These are phyloP conservation scores for Pestalotiopsis sp. DNA, from an alignment of 2,329 filamentous ascomycete genomes.

Conservation along the genomic window DNA sequence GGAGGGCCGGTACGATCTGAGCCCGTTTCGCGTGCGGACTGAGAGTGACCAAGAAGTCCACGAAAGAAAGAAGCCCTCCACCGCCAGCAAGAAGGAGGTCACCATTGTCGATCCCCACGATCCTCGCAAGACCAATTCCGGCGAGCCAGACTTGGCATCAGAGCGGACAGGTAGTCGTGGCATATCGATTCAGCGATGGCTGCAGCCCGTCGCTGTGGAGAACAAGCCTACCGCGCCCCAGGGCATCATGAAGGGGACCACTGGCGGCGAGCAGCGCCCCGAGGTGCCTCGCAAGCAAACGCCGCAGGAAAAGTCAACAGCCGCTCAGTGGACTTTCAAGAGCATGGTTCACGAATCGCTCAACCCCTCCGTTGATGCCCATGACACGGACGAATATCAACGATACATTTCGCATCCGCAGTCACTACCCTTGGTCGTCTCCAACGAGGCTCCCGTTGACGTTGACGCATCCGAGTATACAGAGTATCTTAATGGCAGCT, in stretches of 20 bases:
- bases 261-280: slow-evolving; percentile 12
- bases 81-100: slow-evolving; percentile 62
- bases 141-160: slow-evolving; percentile 41
- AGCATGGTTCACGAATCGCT: slow-evolving; percentile 85
- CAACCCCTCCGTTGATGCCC: slow-evolving; percentile 76
- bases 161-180: slow-evolving; percentile 44
- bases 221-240: slow-evolving; percentile 38
- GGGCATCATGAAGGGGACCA: slow-evolving; percentile 61
- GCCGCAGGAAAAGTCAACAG: slow-evolving; percentile 74
- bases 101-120: slow-evolving; percentile 67
- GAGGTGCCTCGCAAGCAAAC: slow-evolving; percentile 54
- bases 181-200: slow-evolving; percentile 63
- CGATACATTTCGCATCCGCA: slow-evolving; percentile 89
- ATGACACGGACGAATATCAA: slow-evolving; percentile 84
- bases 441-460: slow-evolving; percentile 64
- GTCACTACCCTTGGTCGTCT: slow-evolving; percentile 81
- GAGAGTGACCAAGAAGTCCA: slow-evolving; percentile 60
- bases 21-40: slow-evolving; percentile 81
- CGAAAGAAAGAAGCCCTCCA: slow-evolving; percentile 58
- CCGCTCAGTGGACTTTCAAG: slow-evolving; percentile 85
- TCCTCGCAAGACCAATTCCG: slow-evolving; percentile 37
- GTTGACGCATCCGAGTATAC: slow-evolving; percentile 68
- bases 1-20: slow-evolving; percentile 79
- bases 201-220: slow-evolving; percentile 50
- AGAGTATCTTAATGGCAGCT: slow-evolving; percentile 75